phyloP scores from a whole-genome alignment of 169 alveolate species.

The Plasmodium malariae region DNA sequence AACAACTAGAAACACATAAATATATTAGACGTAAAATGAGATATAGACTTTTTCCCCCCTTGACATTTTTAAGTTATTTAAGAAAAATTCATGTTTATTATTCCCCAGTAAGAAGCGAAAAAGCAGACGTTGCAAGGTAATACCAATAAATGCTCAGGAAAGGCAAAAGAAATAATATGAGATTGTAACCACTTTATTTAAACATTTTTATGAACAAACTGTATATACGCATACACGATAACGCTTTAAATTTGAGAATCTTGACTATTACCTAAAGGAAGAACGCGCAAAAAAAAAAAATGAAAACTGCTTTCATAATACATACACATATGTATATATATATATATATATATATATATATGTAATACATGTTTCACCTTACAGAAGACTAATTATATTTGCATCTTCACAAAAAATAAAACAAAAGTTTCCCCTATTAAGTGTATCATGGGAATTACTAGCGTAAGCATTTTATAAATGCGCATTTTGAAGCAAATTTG shows the following conservation, averaged over 20 bases:
- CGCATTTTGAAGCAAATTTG: background rate
- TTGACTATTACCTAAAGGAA: too few species aligned
- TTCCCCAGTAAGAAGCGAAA: constrained; percentile 61
- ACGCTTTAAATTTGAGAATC: too few species aligned
- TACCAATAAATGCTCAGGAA: background rate
- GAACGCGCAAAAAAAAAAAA: background rate
- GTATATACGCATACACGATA: too few species aligned
- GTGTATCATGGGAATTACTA: constrained; percentile 87
- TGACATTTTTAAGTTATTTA: constrained; percentile 42
- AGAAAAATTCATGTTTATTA: constrained; percentile 47
- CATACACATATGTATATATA: background rate
- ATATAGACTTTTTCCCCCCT: constrained; percentile 69
- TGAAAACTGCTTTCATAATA: background rate
- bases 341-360: background rate
- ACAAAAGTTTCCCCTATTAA: constrained; percentile 80
- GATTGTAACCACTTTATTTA: too few species aligned
- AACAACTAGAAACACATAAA: background rate
- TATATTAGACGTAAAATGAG: constrained; percentile 32
- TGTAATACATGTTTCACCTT: background rate
- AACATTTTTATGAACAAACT: too few species aligned
- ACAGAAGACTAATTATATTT: constrained; percentile 82
- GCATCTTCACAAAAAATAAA: constrained; percentile 84
- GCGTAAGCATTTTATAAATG: constrained; percentile 54
- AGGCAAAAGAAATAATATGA: background rate
- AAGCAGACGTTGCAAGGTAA: constrained; percentile 76